Evolutionary conservation across 1,284 basidiomycete genomes (phyloP).

Genomic region (Paramarasmius palmivorus): DNA sequence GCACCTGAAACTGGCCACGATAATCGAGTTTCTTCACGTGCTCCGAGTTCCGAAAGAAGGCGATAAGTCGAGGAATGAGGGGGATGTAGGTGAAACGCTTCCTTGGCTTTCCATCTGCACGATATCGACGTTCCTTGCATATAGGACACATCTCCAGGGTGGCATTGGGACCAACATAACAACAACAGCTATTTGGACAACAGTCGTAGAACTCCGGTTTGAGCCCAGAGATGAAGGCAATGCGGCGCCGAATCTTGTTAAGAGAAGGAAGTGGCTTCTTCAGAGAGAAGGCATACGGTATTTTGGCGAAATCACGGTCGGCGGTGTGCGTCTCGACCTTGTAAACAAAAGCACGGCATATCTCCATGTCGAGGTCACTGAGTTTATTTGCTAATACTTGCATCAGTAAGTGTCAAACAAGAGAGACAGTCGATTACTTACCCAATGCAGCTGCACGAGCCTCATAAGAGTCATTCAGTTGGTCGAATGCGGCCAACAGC

Average conservation of each 20-base stretch:
- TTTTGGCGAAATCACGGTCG: conserved; percentile 19
- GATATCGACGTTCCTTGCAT: conserved; percentile 28
- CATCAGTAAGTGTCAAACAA: too few species aligned
- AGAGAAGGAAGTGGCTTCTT: conserved; percentile 15
- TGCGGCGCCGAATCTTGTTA: conserved; percentile 12
- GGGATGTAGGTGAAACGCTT: too few species aligned
- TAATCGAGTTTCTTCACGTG: not conserved
- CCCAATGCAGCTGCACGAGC: too few species aligned
- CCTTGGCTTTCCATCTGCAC: conserved; percentile 20
- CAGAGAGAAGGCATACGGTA: conserved; percentile 19
- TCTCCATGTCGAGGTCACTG: conserved; percentile 20
- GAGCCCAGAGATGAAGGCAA: conserved; percentile 6
- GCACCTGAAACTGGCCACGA: not conserved
- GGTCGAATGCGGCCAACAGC: too few species aligned
- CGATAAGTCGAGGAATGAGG: not conserved
- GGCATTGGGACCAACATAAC: conserved; percentile 28
- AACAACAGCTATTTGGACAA: conserved; percentile 23
- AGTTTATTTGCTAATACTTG: conserved; percentile 23
- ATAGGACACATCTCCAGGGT: conserved; percentile 28
- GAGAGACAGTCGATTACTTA: too few species aligned
- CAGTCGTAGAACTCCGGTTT: conserved; percentile 1
- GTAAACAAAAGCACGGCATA: conserved; percentile 25
- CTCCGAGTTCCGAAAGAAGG: not conserved
- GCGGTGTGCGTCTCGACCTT: conserved; percentile 22
- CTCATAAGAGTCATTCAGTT: too few species aligned